phyloP scores from a whole-genome alignment of 768 basidiomycete species.

The Trametes meyenii region DNA sequence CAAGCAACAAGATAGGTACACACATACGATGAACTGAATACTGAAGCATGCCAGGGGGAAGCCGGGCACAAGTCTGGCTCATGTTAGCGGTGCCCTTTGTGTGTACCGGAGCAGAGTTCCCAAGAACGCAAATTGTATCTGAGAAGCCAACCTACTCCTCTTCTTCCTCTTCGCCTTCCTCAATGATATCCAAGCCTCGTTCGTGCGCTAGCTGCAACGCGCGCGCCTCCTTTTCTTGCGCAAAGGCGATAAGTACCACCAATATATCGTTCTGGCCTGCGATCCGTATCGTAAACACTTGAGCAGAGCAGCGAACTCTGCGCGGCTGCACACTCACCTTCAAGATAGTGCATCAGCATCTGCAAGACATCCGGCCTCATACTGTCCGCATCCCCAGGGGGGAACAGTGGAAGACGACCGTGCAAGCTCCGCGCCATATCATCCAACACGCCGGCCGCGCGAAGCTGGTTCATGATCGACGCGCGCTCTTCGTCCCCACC shows the following conservation, averaged over 20 bases:
- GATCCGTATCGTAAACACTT: background rate
- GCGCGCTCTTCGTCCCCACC: constrained; percentile 29
- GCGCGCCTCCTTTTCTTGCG: constrained; percentile 47
- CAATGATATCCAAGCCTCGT: constrained; percentile 56
- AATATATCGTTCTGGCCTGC: constrained; percentile 66
- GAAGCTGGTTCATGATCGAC: constrained; percentile 61
- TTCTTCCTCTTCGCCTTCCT: constrained; percentile 33
- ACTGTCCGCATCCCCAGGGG: constrained; percentile 23
- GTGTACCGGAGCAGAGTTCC: too few relatives aligned
- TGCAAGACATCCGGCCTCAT: constrained; percentile 57
- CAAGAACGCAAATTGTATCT: too few relatives aligned
- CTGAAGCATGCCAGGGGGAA: too few relatives aligned
- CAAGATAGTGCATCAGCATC: constrained; percentile 72
- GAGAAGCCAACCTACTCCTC: background rate
- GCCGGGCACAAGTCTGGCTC: too few relatives aligned
- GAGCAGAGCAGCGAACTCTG: background rate
- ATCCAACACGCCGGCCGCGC: constrained; percentile 63
- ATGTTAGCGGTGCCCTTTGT: too few relatives aligned
- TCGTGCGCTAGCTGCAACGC: constrained; percentile 52
- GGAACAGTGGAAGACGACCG: constrained; percentile 48
- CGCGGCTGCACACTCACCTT: constrained; percentile 33
- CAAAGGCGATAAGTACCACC: constrained; percentile 52
- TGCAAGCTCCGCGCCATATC: constrained; percentile 65
- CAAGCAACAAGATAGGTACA: background rate
- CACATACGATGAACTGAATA: too few relatives aligned